These are phyloP conservation scores for Paecilomyces dactylethromorphus DNA, from an alignment of 2,329 filamentous ascomycete species.

Conservation along the genomic window DNA sequence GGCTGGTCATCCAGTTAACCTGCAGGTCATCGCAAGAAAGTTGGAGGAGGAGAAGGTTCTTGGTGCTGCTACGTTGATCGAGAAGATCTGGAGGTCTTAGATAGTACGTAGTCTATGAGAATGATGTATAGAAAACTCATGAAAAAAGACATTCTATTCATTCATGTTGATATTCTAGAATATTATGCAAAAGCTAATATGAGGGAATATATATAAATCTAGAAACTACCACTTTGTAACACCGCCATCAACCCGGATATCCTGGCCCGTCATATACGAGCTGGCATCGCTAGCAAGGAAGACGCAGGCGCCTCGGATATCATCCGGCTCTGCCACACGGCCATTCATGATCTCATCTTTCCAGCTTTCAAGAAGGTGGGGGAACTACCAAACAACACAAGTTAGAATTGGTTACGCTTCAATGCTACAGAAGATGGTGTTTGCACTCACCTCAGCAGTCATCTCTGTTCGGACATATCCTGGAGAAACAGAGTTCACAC, in stretches of 20 bases:
- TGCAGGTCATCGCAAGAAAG: conserved; percentile 48
- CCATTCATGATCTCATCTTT: conserved; percentile 45
- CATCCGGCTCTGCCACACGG: conserved; percentile 43
- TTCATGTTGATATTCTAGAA: too few species aligned
- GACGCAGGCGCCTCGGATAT: conserved; percentile 44
- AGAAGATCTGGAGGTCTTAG: conserved; percentile 14
- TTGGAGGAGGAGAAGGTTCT: conserved; percentile 52
- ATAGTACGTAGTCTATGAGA: not conserved
- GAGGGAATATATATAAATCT: conserved; percentile 1
- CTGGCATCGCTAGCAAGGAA: conserved; percentile 46
- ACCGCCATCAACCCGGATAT: conserved; percentile 43
- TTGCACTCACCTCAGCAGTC: conserved; percentile 22
- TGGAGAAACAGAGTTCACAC: conserved; percentile 38
- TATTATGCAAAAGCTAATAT: too few species aligned
- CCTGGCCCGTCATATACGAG: conserved; percentile 39
- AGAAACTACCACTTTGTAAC: conserved; percentile 29
- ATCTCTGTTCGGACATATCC: conserved; percentile 32
- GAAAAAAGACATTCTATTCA: too few species aligned
- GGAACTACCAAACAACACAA: conserved; percentile 24
- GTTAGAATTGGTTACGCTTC: not conserved
- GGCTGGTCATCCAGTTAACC: conserved; percentile 43
- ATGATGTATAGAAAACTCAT: too few species aligned
- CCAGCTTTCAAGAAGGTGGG: conserved; percentile 43
- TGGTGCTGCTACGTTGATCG: conserved; percentile 34
- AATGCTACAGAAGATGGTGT: not conserved